Base-by-base conservation (phyloP, 2,329 filamentous ascomycete species). In the Aspergillus glaucus region DNA sequence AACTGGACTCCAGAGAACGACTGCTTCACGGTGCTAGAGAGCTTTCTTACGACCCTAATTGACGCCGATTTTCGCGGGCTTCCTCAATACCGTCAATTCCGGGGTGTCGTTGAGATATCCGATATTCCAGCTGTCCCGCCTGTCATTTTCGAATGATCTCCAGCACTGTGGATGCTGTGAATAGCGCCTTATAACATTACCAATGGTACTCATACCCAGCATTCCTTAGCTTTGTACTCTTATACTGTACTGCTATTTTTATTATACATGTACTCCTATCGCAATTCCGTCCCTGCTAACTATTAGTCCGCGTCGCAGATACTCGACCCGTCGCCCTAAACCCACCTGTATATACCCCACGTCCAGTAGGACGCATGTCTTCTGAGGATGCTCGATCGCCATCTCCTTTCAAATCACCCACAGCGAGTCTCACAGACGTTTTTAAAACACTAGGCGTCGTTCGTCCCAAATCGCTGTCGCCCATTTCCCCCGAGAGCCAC, bases 361-460 rank as follows among this genome's bases (percentile, higher is more conserved):
- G 57, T 59, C 58, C 58, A 43, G 48, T 44, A 47, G 56, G 58
- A 57, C 65, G 68, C 59, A 71, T 73, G 69, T 67, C 66, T 68
- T 62, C 68, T 61, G 69, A 70, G 56, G 67, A 73, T 70, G 69
- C 55, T 64, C 57, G 60, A 61, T 57, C 61, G 51, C 55, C 61
- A 46, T 61, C 65, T 26, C 61, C 65, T 50, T 58, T 62, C 50
- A 69, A 68, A 55, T 52, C 63, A 42, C 62, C 67, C 47, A 62
- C 68, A 47, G 66, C 67, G 26, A 69, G 59, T 50, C 66, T 72
- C 53, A 67, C 67, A 49, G 68, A 71, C 64, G 70, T 72, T 34
- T 70, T 71, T 55, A 70, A 70, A 54, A 69, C 68, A 37, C 47
- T 72, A 71, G 65, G 64, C 50, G 62, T 65, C 45, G 60, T 61